These are phyloP conservation scores for Chrysanthemum makinoi DNA, from an alignment of 129 eudicot species.

Conservation along the genomic window DNA sequence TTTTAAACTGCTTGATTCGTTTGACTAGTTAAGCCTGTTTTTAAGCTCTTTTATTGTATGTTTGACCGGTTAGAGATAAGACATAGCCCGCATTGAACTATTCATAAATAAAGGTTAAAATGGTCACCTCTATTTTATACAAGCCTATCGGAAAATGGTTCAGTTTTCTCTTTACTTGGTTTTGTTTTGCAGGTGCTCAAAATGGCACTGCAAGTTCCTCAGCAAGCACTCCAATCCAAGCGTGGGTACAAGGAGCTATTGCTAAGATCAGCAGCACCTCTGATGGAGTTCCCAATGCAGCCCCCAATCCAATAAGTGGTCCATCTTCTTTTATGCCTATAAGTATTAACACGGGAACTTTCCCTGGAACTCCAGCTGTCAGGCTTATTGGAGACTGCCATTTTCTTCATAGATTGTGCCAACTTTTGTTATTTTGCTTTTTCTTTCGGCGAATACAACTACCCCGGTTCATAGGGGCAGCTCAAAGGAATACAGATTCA, in stretches of 20 bases:
- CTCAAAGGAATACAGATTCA: constrained; percentile 73
- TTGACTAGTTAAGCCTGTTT: background rate
- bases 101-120: background rate
- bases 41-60: no score
- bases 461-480: constrained; percentile 57
- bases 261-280: constrained; percentile 90
- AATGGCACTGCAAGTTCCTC: constrained; percentile 77
- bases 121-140: background rate
- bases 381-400: constrained; percentile 96
- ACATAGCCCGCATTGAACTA: background rate
- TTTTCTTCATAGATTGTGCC: constrained; percentile 93
- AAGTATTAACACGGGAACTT: constrained; percentile 94
- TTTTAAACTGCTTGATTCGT: background rate
- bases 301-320: constrained; percentile 83
- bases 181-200: constrained; percentile 53
- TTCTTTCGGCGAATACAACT: constrained; percentile 83
- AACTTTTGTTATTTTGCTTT: constrained; percentile 81
- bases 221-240: constrained; percentile 92
- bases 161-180: background rate
- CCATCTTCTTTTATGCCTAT: constrained; percentile 93
- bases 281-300: constrained; percentile 68
- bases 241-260: constrained; percentile 99
- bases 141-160: background rate
- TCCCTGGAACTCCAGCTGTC: constrained; percentile 99
- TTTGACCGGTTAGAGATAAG: background rate